Evolutionary conservation across 805 yeast species (phyloP).

Genomic region (Kuraishia floccosa): DNA sequence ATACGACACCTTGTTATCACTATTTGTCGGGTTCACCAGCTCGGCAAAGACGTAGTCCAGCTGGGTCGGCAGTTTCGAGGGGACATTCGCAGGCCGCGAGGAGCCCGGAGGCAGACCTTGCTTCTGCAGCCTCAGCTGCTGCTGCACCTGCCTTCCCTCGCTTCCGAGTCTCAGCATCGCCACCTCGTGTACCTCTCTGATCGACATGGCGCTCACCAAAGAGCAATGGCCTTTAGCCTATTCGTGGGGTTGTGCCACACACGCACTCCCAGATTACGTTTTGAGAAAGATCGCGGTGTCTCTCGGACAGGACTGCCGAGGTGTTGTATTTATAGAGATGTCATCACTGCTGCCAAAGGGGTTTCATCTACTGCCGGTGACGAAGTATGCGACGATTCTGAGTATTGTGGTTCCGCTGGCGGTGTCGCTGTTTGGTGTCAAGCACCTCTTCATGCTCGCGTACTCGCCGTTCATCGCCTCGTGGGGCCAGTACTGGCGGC

Average conservation of each 20-base stretch:
- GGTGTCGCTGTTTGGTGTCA: slow-evolving; percentile 30
- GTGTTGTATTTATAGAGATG: too few species aligned
- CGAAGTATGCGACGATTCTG: slow-evolving; percentile 21
- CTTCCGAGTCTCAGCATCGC: slow-evolving; percentile 11
- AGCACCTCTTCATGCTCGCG: slow-evolving; percentile 28
- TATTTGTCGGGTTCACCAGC: slow-evolving; percentile 24
- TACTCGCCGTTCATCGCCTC: slow-evolving; percentile 42
- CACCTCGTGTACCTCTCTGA: too few species aligned
- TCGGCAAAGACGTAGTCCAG: slow-evolving; percentile 36
- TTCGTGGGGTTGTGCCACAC: too few species aligned
- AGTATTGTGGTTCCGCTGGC: slow-evolving; percentile 25
- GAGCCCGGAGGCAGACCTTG: background rate
- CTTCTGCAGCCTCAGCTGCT: slow-evolving; percentile 4
- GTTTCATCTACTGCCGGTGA: slow-evolving; percentile 24
- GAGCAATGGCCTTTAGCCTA: too few species aligned
- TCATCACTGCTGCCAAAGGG: slow-evolving; percentile 18
- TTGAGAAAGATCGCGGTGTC: too few species aligned
- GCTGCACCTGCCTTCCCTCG: slow-evolving; percentile 12
- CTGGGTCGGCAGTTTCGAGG: slow-evolving; percentile 19
- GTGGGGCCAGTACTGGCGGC: slow-evolving; percentile 49
- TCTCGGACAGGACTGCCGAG: too few species aligned
- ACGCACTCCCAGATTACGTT: too few species aligned
- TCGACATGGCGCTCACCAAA: too few species aligned
- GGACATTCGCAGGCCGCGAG: background rate
- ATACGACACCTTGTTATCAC: slow-evolving; percentile 24